A percentile compares a stretch with the other conserved stretches of the same genome.
Evolutionary conservation across 805 yeast species (phyloP).

Genomic region (Myxozyma udenii): DNA sequence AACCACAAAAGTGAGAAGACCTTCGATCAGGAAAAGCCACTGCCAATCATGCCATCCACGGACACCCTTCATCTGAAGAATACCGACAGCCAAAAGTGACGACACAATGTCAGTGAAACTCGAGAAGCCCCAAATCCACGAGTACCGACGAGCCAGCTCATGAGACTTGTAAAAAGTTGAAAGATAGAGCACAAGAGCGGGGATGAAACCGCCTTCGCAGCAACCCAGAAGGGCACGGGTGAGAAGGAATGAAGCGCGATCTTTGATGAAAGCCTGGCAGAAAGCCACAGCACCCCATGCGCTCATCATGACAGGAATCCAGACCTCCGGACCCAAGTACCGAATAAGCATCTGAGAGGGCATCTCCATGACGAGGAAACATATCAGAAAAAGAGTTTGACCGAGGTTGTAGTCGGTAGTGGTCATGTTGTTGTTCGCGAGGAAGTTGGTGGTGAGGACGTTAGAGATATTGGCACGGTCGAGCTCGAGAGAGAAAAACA

Average conservation of each 20-base stretch:
- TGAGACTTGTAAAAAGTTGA: slow-evolving; percentile 60
- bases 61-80: slow-evolving; percentile 49
- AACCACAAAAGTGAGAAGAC: slow-evolving; percentile 52
- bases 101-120: slow-evolving; percentile 48
- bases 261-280: slow-evolving; percentile 47
- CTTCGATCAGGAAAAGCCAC: slow-evolving; percentile 64
- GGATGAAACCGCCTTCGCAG: slow-evolving; percentile 67
- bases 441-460: slow-evolving; percentile 53
- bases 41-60: slow-evolving; percentile 53
- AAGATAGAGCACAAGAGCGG: slow-evolving; percentile 61
- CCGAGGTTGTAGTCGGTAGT: slow-evolving; percentile 58
- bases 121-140: slow-evolving; percentile 58
- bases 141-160: slow-evolving; percentile 58
- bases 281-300: slow-evolving; percentile 59
- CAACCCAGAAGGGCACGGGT: slow-evolving; percentile 54
- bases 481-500: slow-evolving; percentile 56
- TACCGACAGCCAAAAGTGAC: slow-evolving; percentile 53
- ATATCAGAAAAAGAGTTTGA: slow-evolving; percentile 53
- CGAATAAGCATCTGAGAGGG: slow-evolving; percentile 50
- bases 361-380: slow-evolving; percentile 43
- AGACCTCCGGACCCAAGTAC: slow-evolving; percentile 57
- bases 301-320: slow-evolving; percentile 53
- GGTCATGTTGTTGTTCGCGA: slow-evolving; percentile 50
- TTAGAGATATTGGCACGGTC: slow-evolving; percentile 57
- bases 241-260: slow-evolving; percentile 40